Evolutionary conservation across 768 basidiomycete genomes (phyloP).

Genomic region (Amanita subjunquillea): DNA sequence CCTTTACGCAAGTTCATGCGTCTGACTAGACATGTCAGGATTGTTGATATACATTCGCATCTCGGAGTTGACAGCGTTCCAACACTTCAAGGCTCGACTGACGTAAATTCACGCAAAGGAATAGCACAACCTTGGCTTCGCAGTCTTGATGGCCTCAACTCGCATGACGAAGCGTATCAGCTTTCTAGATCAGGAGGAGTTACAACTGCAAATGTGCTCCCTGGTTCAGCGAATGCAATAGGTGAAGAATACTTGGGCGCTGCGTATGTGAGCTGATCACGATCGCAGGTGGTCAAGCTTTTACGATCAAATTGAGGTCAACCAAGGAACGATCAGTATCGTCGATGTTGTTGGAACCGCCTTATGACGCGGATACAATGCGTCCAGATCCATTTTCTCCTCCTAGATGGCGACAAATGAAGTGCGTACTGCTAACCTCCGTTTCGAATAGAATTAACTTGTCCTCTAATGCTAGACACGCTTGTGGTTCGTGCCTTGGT

Average conservation of each 20-base stretch:
- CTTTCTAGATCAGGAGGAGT: conserved; percentile 68
- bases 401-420: conserved; percentile 65
- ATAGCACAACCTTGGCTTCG: conserved; percentile 47
- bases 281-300: conserved; percentile 64
- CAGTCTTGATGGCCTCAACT: conserved; percentile 65
- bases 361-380: conserved; percentile 36
- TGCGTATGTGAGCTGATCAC: neutral
- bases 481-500: conserved; percentile 27
- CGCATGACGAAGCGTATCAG: conserved; percentile 59
- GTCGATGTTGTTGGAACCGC: conserved; percentile 74
- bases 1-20: conserved; percentile 1
- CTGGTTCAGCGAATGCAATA: conserved; percentile 60
- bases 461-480: conserved; percentile 23
- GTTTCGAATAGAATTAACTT: neutral
- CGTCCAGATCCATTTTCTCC: conserved; percentile 24
- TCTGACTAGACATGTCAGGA: conserved; percentile 11
- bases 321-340: conserved; percentile 63
- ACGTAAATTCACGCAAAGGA: conserved; percentile 44
- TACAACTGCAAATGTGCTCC: conserved; percentile 66
- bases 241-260: conserved; percentile 17
- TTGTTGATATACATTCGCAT: conserved; percentile 46
- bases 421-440: conserved; percentile 26
- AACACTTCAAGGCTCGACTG: conserved; percentile 23
- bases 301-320: conserved; percentile 69
- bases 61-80: conserved; percentile 27